Evolutionary conservation across 768 basidiomycete species (phyloP), one percentile per base, ranked within the genome.

Genomic region (Leccinum longicurvipes): DNA sequence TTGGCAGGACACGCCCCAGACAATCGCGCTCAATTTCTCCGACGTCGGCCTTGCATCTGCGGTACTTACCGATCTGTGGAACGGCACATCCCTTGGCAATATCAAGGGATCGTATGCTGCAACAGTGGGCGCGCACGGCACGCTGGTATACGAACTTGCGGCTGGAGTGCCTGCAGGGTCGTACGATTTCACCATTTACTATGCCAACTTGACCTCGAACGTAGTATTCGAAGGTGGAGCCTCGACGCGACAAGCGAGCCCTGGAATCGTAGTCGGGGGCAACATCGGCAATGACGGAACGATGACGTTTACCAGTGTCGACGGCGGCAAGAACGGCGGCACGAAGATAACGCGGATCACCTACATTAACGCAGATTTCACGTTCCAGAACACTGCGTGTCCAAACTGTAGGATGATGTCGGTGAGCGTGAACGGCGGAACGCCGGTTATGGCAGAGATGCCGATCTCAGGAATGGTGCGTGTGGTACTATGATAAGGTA

Each of bases 281-380:
- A 1, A 48, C 31, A 44, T 61, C 3, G 60, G 57, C 3, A 8
- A 53, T 10, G 11, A 10, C 0, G 58, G 58, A 8, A 53, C 54
- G 4, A 51, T 61, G 7, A 59, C 34, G 0, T 50, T 59, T 23
- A 11, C 50, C 23, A 44, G 24, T 9, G 29, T 61, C 47, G 60
- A 59, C 23, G 57, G 58, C 3, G 51, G 60, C 17, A 12, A 19
- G 4, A 6, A 14, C 11, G 51, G 57, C 2, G 59, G 52, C 10
- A 41, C 21, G 5, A 54, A 58, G 24, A 12, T 60, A 2, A 34
- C 50, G 4, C 29, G 48, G 21, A 47, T 57, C 34, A 21, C 45
- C 4, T 60, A 60, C 11, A 55, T 19, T 23, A 60, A 57, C 17
- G 59, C 55, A 7, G 59, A 60, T 39, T 57, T 28, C 27, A 53